Percentiles rank a stretch among this genome's conserved stretches.
Conservation (phyloP, 2,329 filamentous ascomycete genomes). For the Chaetomium globosum region DNA sequence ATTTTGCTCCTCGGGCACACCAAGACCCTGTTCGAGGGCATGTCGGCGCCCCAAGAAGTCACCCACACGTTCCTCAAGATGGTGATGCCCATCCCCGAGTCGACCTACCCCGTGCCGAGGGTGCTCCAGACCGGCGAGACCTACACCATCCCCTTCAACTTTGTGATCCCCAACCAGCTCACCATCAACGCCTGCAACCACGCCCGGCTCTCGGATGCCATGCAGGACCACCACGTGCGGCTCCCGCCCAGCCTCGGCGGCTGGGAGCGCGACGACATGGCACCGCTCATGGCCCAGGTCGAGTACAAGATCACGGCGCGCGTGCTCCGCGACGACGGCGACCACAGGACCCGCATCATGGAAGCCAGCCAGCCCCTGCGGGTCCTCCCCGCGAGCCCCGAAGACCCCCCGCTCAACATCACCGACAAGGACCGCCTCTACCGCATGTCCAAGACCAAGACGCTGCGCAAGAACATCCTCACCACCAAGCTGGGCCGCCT, state of each 20-base stretch:
- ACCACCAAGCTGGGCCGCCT: slow-evolving; percentile 55
- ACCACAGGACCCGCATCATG: slow-evolving; percentile 37
- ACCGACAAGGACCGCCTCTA: slow-evolving; percentile 54
- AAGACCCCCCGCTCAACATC: slow-evolving; percentile 56
- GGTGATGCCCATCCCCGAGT: slow-evolving; percentile 55
- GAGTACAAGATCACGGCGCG: slow-evolving; percentile 58
- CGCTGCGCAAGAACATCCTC: slow-evolving; percentile 56
- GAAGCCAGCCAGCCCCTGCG: slow-evolving; percentile 46
- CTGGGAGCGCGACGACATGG: slow-evolving; percentile 59
- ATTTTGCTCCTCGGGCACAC: slow-evolving; percentile 56
- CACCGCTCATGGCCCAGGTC: slow-evolving; percentile 57
- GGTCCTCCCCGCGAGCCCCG: slow-evolving; percentile 54
- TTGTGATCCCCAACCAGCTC: slow-evolving; percentile 61
- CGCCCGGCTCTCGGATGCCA: slow-evolving; percentile 47
- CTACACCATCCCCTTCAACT: slow-evolving; percentile 60
- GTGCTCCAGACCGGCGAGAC: slow-evolving; percentile 53
- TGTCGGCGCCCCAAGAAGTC: slow-evolving; percentile 52
- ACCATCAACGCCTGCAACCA: slow-evolving; percentile 61
- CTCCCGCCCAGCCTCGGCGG: slow-evolving; percentile 56
- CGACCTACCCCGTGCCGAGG: slow-evolving; percentile 51
- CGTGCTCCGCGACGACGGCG: slow-evolving; percentile 43
- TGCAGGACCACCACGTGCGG: slow-evolving; percentile 56
- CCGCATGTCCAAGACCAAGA: slow-evolving; percentile 54
- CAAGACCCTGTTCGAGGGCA: slow-evolving; percentile 55
- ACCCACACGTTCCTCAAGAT: slow-evolving; percentile 60